Base-by-base conservation (phyloP, 176 grass and related monocot genomes). In the Carex littledalei region DNA sequence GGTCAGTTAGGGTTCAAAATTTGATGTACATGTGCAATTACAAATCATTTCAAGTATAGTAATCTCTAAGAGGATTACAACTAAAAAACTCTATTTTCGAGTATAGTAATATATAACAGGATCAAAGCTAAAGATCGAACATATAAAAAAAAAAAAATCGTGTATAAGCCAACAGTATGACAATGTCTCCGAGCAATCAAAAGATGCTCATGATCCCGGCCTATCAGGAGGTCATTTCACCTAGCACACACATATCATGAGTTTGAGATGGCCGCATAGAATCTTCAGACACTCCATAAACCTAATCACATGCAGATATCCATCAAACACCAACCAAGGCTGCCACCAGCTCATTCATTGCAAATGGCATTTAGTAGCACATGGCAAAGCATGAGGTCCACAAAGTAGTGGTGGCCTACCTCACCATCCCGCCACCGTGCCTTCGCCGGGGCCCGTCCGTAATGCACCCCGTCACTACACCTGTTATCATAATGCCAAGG, bases 401-500 rank as follows among this genome's bases (percentile, higher is more conserved):
- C 96, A 55, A 99, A 99, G 55, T 99, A 99, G 69, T 99, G 91
- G 84, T 99, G 96, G 2, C 96, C 96, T 24, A 99, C 47, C 84
- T 92, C 86, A 16, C 96, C 96, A 0, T 99, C 96, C 29, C 93
- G 89, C 96, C 96, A 99, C 59, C 86, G 50, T 8, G 76, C 20
- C 78, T 90, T 99, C 0, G 88, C 90, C 3, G 96, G 96, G 0
- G 88, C 84, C 0, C 96, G 96, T 1, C 96, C 96, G 55, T 99
- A 99, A 60, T 99, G 96, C 71, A 99, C 96, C 8, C 96, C 96
- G 12, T 99, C 96, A 5, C 90, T 99, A 85, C 88, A 99, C 16
- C 96, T 89, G 84, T 95, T 99, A 84, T 99, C 96, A 3, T 91
- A 99, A 86, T 99, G 96, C 96, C 96, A 99, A 9, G 96, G 91